Evolutionary conservation across 2,329 filamentous ascomycete genomes (phyloP), one percentile per base, ranked within the genome.

Genomic region (Aspergillus puulaauensis): DNA sequence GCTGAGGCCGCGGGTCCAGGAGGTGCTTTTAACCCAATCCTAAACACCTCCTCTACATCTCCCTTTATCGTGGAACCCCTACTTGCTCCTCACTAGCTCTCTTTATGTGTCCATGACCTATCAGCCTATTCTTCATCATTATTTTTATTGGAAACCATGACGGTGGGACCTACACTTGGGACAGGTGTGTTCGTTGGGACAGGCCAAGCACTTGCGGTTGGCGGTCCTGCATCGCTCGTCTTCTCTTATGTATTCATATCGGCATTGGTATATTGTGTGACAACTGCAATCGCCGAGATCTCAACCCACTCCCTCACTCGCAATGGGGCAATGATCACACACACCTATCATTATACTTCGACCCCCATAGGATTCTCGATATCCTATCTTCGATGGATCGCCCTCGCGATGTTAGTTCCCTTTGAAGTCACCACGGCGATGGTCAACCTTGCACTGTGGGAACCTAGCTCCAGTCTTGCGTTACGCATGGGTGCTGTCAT

Each of bases 351-450:
- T 43, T 78, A 77, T 54, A 68, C 72, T 24, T 75, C 73, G 23
- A 66, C 65, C 43, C 75, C 73, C 47, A 53, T 77, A 51, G 73
- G 70, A 6, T 76, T 78, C 54, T 68, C 75, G 15, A 65, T 75
- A 15, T 70, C 70, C 24, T 75, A 73, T 51, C 68, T 77, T 35
- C 79, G 80, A 50, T 81, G 79, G 79, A 80, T 78, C 54, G 70
- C 75, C 1, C 63, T 75, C 44, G 73, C 77, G 3, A 74, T 81
- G 56, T 70, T 79, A 31, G 73, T 81, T 3, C 79, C 77, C 53
- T 81, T 83, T 59, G 86, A 89, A 70, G 86, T 88, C 58, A 84
- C 83, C 0, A 86, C 86, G n/a, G 84, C 85, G 27, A 82, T 84
- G 62, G 82, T 88, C 27, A 79, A 88, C 35, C 83, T 89, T 63